Evolutionary conservation across 75 land plant species (phyloP).

Genomic region (Adiantum capillusveneris): DNA sequence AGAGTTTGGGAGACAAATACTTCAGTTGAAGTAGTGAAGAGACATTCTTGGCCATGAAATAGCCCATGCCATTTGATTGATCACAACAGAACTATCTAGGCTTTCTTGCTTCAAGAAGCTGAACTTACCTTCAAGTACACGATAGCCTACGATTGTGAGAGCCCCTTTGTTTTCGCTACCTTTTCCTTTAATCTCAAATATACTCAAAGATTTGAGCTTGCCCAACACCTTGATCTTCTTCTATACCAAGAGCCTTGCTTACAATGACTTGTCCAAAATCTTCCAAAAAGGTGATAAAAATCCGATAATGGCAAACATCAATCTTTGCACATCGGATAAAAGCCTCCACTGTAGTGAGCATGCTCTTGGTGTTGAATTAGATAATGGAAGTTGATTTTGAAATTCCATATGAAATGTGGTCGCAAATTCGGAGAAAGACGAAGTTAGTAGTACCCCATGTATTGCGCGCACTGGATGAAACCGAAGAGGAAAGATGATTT

Average conservation of each 20-base stretch:
- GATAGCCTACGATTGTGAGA: conserved; percentile 81
- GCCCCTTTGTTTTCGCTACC: conserved; percentile 58
- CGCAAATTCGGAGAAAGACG: too few relatives aligned
- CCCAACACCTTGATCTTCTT: conserved; percentile 71
- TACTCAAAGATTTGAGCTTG: conserved; percentile 65
- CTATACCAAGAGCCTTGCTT: conserved; percentile 81
- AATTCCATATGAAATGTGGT: too few relatives aligned
- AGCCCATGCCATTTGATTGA: too few relatives aligned
- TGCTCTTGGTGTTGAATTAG: conserved; percentile 66
- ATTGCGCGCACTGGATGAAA: too few relatives aligned
- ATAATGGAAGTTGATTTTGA: conserved; percentile 77
- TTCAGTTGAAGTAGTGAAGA: too few relatives aligned
- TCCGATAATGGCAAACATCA: conserved; percentile 60
- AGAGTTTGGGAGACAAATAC: too few relatives aligned
- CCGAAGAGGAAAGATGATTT: too few relatives aligned
- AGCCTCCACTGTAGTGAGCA: conserved; percentile 43
- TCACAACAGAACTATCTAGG: too few relatives aligned
- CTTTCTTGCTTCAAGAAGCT: too few relatives aligned
- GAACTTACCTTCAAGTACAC: conserved; percentile 81
- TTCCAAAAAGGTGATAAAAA: conserved; percentile 84
- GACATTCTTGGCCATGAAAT: too few relatives aligned
- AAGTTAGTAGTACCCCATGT: too few relatives aligned
- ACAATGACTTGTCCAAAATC: conserved; percentile 78
- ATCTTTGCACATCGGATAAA: conserved; percentile 62
- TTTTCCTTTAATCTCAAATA: conserved; percentile 75